Evolutionary conservation across 305 asterid species (phyloP).

Genomic region (Solanum hybrid): DNA sequence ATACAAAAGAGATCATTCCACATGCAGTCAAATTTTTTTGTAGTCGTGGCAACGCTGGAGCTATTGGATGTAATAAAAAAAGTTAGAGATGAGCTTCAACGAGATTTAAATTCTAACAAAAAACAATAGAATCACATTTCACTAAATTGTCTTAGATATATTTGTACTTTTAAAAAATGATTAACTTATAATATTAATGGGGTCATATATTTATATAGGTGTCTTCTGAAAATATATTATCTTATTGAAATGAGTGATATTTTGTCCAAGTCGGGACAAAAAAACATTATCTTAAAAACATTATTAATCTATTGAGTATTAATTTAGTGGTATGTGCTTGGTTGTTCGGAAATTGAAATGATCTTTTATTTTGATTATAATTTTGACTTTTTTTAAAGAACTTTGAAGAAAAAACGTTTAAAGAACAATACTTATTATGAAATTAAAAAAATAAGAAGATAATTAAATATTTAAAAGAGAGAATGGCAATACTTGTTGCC

Average conservation of each 20-base stretch:
- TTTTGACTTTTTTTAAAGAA: no score
- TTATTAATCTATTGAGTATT: no score
- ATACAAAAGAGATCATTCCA: neutral
- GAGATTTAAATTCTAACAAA: no score
- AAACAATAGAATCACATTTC: neutral
- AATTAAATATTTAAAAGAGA: neutral
- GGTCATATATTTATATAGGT: no score
- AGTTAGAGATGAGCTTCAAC: neutral
- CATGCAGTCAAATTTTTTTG: neutral
- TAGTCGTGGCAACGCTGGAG: neutral
- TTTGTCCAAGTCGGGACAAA: no score
- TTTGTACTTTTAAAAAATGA: neutral
- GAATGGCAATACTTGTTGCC: no score
- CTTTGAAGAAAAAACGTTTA: no score
- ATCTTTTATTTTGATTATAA: neutral
- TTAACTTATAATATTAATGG: no score
- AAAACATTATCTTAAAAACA: no score
- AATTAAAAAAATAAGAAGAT: neutral
- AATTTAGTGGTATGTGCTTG: neutral
- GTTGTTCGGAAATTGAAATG: neutral
- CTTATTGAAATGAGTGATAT: no score
- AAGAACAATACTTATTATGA: neutral
- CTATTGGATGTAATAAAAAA: neutral
- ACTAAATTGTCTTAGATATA: no score
- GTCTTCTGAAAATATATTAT: no score